Evolutionary conservation across 331 rosid genomes (phyloP), one percentile per base, ranked within the genome.

Genomic region (Rhamnella rubrinervis): DNA sequence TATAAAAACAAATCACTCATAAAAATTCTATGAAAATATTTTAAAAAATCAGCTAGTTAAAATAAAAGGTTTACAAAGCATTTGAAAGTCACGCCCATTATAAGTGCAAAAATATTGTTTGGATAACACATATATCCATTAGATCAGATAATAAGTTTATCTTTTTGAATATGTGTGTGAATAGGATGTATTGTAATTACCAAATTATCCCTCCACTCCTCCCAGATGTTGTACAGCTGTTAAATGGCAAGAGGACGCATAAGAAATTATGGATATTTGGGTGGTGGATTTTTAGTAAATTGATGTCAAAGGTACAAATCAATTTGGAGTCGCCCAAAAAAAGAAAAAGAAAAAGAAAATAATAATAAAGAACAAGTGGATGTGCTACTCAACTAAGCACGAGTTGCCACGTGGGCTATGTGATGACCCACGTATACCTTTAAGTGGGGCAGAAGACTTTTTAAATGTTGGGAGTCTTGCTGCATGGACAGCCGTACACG

Each of bases 81-180:
- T 23, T 23, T 23, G 23, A 23, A 23, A 23, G 23, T 23, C 23
- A 23, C 23, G 1, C 56, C 46, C 28, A 28, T 73, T 69, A 28
- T 63, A 59, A 56, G 63, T 71, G 68, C 68, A 57, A 81, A 66
- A 75, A 14, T 61, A 77, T 13, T 74, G 59, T 35, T 73, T 63
- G 67, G 53, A 68, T 63, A 57, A 40, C 8, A 11, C 1, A 1
- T 40, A 11, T 8, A 40, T 7, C 47, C 11, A 1, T 40, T 40
- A 23, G 23, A 23, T 23, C 8, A 8, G 9, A 40, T 7, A 7
- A 40, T 2, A 40, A 2, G 47, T 40, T 0, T 40, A 3, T 31
- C 35, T 31, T 31, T 31, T 31, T 31, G 35, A 6, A 31, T 31
- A 3, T 31, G 35, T 31, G 5, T 31, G 35, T 3, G 5, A 0